A percentile compares a stretch with the other conserved stretches of the same genome.
Evolutionary conservation across 1,284 basidiomycete genomes (phyloP).

Genomic region (Phellinidium pouzarii): DNA sequence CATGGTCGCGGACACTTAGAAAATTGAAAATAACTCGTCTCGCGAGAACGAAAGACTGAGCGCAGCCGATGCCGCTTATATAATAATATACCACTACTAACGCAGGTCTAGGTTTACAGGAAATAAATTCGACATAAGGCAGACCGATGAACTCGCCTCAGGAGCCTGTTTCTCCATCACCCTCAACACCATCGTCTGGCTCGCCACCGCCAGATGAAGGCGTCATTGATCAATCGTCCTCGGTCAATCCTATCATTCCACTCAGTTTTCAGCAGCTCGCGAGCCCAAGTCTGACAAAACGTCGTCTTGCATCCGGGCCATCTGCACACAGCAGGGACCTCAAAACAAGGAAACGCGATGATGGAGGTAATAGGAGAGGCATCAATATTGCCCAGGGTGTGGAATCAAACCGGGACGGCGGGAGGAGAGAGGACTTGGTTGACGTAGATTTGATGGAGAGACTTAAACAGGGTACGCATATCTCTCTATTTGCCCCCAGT

Average conservation of each 20-base stretch:
- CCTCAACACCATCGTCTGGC: slow-evolving; percentile 21
- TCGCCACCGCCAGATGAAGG: slow-evolving; percentile 21
- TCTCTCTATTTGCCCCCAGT: neutral
- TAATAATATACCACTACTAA: neutral
- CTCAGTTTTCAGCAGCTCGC: neutral
- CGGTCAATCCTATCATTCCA: neutral
- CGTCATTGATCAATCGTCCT: neutral
- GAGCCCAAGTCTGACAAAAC: slow-evolving; percentile 16
- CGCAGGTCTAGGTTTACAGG: neutral
- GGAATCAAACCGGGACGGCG: neutral
- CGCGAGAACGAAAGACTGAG: neutral
- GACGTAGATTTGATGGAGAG: slow-evolving; percentile 18
- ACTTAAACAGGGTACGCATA: slow-evolving; percentile 14
- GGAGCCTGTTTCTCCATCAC: slow-evolving; percentile 20
- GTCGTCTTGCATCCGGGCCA: slow-evolving; percentile 17
- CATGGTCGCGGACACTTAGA: slow-evolving; percentile 2
- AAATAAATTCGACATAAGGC: too few species aligned
- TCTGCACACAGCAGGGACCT: slow-evolving; percentile 17
- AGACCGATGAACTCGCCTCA: slow-evolving; percentile 21
- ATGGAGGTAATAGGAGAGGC: slow-evolving; percentile 7
- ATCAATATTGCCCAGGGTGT: slow-evolving; percentile 3
- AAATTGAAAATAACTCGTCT: neutral
- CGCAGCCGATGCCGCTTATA: neutral
- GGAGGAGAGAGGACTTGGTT: slow-evolving; percentile 16
- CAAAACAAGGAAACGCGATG: slow-evolving; percentile 19